A percentile compares a stretch with the other conserved stretches of the same genome.
Conservation (phyloP, 805 yeast species). For the Maudiozyma barnettii region DNA sequence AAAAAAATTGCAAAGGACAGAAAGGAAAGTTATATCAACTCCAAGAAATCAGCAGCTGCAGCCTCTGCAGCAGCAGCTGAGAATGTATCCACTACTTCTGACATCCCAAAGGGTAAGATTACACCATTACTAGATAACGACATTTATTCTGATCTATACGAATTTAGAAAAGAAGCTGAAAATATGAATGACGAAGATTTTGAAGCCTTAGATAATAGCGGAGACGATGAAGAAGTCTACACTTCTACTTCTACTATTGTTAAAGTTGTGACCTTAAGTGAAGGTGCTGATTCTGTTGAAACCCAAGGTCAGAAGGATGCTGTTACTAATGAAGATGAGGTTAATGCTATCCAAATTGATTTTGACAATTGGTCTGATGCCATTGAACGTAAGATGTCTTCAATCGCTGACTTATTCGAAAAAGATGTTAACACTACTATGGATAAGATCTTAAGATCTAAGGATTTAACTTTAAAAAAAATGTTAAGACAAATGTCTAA, state of each 20-base stretch:
- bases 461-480: slow-evolving; percentile 28
- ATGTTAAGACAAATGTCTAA: slow-evolving; percentile 29
- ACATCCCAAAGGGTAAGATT: neutral
- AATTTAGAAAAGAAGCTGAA: neutral
- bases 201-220: slow-evolving; percentile 5
- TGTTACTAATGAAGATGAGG: slow-evolving; percentile 11
- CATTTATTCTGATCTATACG: neutral
- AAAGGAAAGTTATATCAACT: neutral
- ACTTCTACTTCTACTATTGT: slow-evolving; percentile 6
- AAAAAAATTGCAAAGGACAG: neutral
- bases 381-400: slow-evolving; percentile 31
- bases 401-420: slow-evolving; percentile 33
- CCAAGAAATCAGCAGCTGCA: neutral
- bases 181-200: neutral
- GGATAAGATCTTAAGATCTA: slow-evolving; percentile 15
- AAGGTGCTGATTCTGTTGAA: neutral
- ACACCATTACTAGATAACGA: slow-evolving; percentile 1
- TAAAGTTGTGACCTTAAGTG: slow-evolving; percentile 3
- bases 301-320: slow-evolving; percentile 2
- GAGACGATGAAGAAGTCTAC: slow-evolving; percentile 6
- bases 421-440: slow-evolving; percentile 29
- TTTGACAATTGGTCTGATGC: slow-evolving; percentile 30
- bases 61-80: too few relatives aligned
- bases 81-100: neutral
- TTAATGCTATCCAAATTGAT: slow-evolving; percentile 27